Base-by-base conservation (phyloP, 148 eudicot species). In the Diospyros lotus region DNA sequence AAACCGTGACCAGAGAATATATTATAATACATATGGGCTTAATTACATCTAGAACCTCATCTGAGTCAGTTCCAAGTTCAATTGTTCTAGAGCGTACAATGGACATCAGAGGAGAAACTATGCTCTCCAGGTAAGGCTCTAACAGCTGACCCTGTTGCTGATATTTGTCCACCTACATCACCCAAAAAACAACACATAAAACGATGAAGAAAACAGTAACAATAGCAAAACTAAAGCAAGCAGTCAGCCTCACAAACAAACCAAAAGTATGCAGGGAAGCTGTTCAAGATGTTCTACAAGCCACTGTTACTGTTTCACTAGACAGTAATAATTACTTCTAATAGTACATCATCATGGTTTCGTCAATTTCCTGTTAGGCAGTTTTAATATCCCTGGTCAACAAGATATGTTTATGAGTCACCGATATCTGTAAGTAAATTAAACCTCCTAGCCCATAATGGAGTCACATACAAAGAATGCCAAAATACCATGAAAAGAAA, bases 121-220 rank as follows among this genome's bases (percentile, higher is more conserved):
- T 94, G 84, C 84, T 90, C 88, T 94, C 98, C 64, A 94, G 87
- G 80, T 94, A 94, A 71, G 98, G 98, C 82, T 94, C 98, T 81
- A 94, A 67, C 41, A 94, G 78, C 48, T 94, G 93, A 58, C 98
- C 97, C 82, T 92, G 91, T 86, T 94, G 84, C 82, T 94, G 98
- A 85, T 94, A 94, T 79, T 92, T 94, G 80, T 94, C 98, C 84
- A 92, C 80, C 98, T 94, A 88, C 69, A 78, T 51, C 74, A 55
- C 64, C 66, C 46, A 54, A 58, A 14, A 46, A 70, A 12, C 58
- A 75, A 63, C 40, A 5, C 2, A 41, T 3, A 13, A 50, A 66
- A 48, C 8, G 52, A 48, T 4, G 52, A 48, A 48, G 52, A 48
- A 48, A 1, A 48, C 4, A 8, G 8, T 4, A 8, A 48, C 8